phyloP scores from a whole-genome alignment of 2,329 filamentous ascomycete genomes.

The Epichloe typhina region DNA sequence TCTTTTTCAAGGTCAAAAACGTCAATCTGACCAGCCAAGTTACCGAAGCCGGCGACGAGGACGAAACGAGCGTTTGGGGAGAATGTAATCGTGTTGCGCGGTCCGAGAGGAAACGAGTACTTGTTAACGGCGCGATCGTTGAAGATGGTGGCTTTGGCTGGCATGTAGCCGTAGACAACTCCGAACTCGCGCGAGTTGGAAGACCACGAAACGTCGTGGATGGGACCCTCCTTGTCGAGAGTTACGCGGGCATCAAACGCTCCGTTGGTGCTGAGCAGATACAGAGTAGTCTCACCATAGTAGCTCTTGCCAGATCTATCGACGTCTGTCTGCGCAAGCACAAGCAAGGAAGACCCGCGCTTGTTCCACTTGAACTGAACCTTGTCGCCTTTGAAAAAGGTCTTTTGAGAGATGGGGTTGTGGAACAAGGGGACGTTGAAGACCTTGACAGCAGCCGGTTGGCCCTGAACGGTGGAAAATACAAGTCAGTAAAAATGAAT shows the following conservation, averaged over 20 bases:
- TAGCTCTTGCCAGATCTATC: constrained; percentile 99
- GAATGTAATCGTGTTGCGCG: constrained; percentile 90
- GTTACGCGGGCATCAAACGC: constrained; percentile 85
- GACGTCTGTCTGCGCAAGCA: constrained; percentile 93
- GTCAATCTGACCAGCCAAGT: constrained; percentile 93
- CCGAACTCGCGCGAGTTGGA: constrained; percentile 96
- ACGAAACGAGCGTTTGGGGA: constrained; percentile 89
- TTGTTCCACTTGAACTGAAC: constrained; percentile 98
- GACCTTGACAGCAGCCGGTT: constrained; percentile 86
- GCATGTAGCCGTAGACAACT: constrained; percentile 96
- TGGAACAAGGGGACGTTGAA: constrained; percentile 85
- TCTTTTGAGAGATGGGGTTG: constrained; percentile 84
- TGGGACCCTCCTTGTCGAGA: constrained; percentile 92
- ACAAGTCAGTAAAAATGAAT: background rate
- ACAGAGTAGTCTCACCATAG: constrained; percentile 95
- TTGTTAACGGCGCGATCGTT: constrained; percentile 73
- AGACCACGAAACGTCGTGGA: constrained; percentile 97
- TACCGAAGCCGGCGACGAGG: constrained; percentile 90
- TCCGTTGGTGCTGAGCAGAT: constrained; percentile 83
- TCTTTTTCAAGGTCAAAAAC: constrained; percentile 94
- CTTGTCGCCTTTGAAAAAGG: constrained; percentile 98
- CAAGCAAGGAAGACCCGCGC: constrained; percentile 78
- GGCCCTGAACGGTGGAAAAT: constrained; percentile 38
- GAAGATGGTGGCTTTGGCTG: constrained; percentile 98
- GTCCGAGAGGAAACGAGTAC: constrained; percentile 74